phyloP scores from a whole-genome alignment of 176 grass and related monocot species.

The Alopecurus myosuroides region DNA sequence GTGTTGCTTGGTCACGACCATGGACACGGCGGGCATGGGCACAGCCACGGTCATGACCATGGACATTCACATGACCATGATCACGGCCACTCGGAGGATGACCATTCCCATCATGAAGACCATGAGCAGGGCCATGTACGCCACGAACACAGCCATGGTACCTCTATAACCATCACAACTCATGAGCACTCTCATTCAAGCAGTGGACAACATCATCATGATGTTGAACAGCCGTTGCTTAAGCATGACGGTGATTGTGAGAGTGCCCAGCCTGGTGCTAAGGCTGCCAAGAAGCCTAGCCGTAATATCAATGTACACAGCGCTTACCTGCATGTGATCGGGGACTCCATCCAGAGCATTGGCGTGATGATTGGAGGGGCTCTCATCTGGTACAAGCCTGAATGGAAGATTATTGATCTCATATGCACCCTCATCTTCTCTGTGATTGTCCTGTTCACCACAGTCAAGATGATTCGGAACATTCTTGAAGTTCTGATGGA shows the following conservation, averaged over 20 bases:
- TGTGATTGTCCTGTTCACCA: conserved; percentile 76
- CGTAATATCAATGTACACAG: conserved; percentile 98
- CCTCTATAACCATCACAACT: conserved; percentile 42
- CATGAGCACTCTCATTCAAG: conserved; percentile 48
- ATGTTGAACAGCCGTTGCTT: conserved; percentile 56
- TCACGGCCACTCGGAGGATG: conserved; percentile 26
- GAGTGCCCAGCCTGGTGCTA: conserved; percentile 22
- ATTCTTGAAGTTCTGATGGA: conserved; percentile 96
- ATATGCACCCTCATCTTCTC: conserved; percentile 98
- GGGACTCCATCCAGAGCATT: conserved; percentile 89
- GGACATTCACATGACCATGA: conserved; percentile 41
- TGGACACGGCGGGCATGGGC: conserved; percentile 64
- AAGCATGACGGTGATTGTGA: conserved; percentile 35
- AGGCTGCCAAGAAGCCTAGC: conserved; percentile 43
- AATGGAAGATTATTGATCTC: conserved; percentile 99
- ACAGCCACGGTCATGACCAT: conserved; percentile 45
- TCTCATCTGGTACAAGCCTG: conserved; percentile 98
- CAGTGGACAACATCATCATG: conserved; percentile 21
- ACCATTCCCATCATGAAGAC: conserved; percentile 34
- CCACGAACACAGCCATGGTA: conserved; percentile 24
- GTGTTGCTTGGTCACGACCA: conserved; percentile 95
- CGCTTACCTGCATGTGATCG: conserved; percentile 86
- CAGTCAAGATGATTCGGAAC: conserved; percentile 82
- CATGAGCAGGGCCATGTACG: conserved; percentile 39
- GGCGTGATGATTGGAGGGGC: conserved; percentile 97